Evolutionary conservation across 2,329 filamentous ascomycete genomes (phyloP).

Genomic region (Neonectria neomacrospora): DNA sequence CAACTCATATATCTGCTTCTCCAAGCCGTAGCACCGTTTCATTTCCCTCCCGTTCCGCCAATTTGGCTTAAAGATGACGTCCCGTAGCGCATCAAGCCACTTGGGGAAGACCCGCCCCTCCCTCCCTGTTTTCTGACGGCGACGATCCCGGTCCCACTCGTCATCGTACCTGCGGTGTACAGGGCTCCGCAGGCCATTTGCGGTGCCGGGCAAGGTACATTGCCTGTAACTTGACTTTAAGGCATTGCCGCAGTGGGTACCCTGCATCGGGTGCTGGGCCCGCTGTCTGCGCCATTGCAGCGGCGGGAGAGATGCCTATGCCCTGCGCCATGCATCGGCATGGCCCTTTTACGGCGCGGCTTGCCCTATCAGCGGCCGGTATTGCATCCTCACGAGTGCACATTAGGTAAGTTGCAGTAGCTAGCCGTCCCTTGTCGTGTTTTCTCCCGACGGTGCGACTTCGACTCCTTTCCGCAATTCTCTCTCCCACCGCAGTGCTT

Average conservation of each 20-base stretch:
- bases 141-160: not conserved
- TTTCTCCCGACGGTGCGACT: rapidly evolving
- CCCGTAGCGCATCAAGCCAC: not conserved
- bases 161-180: not conserved
- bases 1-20: conserved; percentile 8
- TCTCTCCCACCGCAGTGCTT: not conserved
- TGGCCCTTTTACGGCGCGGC: no score
- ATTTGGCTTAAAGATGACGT: not conserved
- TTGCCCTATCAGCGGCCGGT: no score
- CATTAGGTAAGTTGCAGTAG: no score
- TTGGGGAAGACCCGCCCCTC: not conserved
- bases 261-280: not conserved
- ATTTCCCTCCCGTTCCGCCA: conserved; percentile 15
- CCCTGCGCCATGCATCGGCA: not conserved
- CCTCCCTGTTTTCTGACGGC: not conserved
- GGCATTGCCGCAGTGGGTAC: no score
- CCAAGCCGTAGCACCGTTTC: not conserved
- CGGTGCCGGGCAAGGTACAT: not conserved
- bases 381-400: no score
- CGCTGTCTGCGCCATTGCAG: conserved; percentile 26
- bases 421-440: not conserved
- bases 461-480: not conserved
- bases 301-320: not conserved
- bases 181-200: not conserved
- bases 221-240: not conserved